phyloP scores from a whole-genome alignment of 768 basidiomycete species.

The Termitomyces sp. region DNA sequence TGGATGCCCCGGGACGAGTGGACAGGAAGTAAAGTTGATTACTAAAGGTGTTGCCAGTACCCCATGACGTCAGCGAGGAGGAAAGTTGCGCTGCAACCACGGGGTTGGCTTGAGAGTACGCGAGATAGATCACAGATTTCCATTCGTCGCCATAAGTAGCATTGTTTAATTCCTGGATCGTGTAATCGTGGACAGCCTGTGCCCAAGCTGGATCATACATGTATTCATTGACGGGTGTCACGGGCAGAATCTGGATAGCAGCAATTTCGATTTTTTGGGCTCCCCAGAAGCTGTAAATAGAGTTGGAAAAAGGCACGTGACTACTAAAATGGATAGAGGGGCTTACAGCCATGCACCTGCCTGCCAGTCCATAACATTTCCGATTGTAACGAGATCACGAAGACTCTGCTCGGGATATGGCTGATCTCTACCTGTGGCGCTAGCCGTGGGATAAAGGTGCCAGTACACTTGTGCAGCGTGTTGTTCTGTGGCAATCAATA shows the following conservation, averaged over 20 bases:
- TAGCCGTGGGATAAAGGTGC: constrained; percentile 31
- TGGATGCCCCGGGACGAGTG: constrained; percentile 27
- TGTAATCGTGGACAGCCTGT: constrained; percentile 26
- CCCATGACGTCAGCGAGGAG: constrained; percentile 29
- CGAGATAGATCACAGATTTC: constrained; percentile 33
- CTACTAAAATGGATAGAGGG: not conserved
- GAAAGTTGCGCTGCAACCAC: constrained; percentile 26
- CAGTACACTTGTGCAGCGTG: constrained; percentile 32
- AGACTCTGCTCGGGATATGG: constrained; percentile 30
- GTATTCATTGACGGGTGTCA: constrained; percentile 32
- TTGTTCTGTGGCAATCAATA: constrained; percentile 31
- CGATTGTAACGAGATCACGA: constrained; percentile 30
- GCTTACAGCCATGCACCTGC: constrained; percentile 34
- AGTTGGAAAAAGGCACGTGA: constrained; percentile 5
- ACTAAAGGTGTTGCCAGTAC: constrained; percentile 29
- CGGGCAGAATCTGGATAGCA: constrained; percentile 32
- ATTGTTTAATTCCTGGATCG: constrained; percentile 24
- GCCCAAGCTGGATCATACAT: constrained; percentile 31
- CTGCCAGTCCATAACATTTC: constrained; percentile 34
- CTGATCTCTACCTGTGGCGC: constrained; percentile 27
- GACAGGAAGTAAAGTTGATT: constrained; percentile 30
- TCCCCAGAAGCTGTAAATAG: constrained; percentile 28
- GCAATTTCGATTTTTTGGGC: constrained; percentile 29
- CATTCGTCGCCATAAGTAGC: constrained; percentile 27
- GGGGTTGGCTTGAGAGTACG: constrained; percentile 27